Percentiles rank a stretch among this genome's conserved stretches.
These are phyloP conservation scores for Geosmithia morbida DNA, from an alignment of 2,329 filamentous ascomycete species.

Conservation along the genomic window DNA sequence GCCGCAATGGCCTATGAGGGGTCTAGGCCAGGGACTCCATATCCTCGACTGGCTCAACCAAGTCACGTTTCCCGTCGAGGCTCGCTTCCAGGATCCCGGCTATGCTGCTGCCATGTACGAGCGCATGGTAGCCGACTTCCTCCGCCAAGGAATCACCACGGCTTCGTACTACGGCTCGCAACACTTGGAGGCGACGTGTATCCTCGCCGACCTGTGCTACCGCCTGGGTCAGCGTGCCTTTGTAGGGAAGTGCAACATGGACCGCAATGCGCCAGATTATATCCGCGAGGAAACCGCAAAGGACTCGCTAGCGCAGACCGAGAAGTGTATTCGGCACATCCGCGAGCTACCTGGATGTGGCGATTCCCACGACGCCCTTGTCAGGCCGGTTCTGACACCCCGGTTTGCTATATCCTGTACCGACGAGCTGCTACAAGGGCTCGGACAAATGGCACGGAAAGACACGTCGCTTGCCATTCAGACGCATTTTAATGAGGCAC, in stretches of 20 bases:
- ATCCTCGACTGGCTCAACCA: constrained; percentile 49
- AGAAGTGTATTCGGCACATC: constrained; percentile 32
- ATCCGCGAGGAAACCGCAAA: constrained; percentile 30
- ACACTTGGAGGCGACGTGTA: constrained; percentile 39
- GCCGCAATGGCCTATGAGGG: constrained; percentile 36
- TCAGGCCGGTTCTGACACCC: constrained; percentile 59
- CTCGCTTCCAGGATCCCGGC: constrained; percentile 36
- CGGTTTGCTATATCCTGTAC: constrained; percentile 53
- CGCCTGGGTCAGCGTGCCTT: constrained; percentile 41
- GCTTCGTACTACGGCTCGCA: constrained; percentile 45
- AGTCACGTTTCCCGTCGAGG: constrained; percentile 52
- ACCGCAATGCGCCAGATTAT: constrained; percentile 38
- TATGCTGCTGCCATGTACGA: constrained; percentile 39
- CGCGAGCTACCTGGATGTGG: constrained; percentile 12
- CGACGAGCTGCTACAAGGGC: constrained; percentile 38
- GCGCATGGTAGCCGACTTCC: constrained; percentile 37
- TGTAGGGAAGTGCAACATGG: constrained; percentile 50
- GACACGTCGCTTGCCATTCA: constrained; percentile 34
- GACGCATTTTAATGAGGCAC: constrained; percentile 53
- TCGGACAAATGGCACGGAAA: constrained; percentile 38
- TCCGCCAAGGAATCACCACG: constrained; percentile 48
- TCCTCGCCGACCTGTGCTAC: constrained; percentile 39
- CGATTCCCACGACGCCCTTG: constrained; percentile 25
- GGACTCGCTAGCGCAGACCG: constrained; percentile 33
- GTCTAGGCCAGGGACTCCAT: constrained; percentile 33